Evolutionary conservation across 225 moss, liverwort and hornwort genomes (phyloP).

Genomic region (Thuidium tamariscinum): DNA sequence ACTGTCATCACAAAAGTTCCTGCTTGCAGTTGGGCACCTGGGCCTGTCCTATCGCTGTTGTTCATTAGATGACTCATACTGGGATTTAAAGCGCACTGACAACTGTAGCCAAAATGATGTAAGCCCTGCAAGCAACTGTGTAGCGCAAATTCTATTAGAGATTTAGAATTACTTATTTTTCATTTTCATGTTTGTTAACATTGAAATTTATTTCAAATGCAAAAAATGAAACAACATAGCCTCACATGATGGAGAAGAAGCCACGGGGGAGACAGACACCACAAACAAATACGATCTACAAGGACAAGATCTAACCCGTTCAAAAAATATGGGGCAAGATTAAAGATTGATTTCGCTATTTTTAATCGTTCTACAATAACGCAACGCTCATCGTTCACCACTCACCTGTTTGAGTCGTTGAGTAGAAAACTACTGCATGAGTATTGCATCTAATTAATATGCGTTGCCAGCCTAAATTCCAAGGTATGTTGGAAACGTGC

Average conservation of each 20-base stretch:
- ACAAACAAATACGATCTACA: background rate
- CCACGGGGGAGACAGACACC: background rate
- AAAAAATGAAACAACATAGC: background rate
- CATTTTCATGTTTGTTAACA: background rate
- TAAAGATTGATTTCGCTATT: background rate
- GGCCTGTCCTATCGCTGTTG: background rate
- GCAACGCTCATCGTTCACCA: background rate
- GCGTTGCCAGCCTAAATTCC: background rate
- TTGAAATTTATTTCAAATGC: background rate
- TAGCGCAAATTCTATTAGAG: background rate
- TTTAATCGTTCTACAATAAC: background rate
- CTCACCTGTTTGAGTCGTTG: background rate
- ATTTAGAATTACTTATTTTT: background rate
- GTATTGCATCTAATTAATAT: background rate
- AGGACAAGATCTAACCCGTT: background rate
- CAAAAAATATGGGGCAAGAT: background rate
- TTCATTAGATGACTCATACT: background rate
- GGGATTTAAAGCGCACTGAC: background rate
- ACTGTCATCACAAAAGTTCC: background rate
- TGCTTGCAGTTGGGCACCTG: background rate
- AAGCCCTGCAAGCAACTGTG: background rate
- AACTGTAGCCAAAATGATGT: background rate
- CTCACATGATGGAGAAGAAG: background rate
- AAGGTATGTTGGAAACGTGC: background rate
- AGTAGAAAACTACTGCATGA: background rate